Percentiles rank a stretch among this genome's conserved stretches.
Conservation (phyloP, 768 basidiomycete genomes). For the Trichaptum fuscoviolaceum region DNA sequence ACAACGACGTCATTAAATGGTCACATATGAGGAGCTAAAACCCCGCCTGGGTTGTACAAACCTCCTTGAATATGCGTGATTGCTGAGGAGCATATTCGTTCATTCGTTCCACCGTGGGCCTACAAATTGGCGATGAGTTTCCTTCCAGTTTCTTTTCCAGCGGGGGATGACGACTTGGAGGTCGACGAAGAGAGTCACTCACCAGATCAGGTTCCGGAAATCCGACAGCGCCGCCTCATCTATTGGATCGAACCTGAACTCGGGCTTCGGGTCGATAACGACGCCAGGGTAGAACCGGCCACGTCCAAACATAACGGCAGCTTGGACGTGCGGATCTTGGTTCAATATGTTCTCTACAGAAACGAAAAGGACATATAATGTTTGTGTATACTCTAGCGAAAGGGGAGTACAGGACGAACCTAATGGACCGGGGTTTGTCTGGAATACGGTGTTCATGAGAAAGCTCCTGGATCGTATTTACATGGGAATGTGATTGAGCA, state of each 20-base stretch:
- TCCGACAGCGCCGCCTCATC: constrained; percentile 24
- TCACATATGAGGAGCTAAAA: no score
- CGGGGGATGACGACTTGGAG: no score
- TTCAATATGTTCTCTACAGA: constrained; percentile 30
- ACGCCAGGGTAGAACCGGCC: no score
- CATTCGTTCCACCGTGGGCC: neutral
- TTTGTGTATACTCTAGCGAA: constrained; percentile 13
- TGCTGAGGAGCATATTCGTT: no score
- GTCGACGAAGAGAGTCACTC: neutral
- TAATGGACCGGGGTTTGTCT: constrained; percentile 32
- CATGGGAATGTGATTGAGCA: no score
- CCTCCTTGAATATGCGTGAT: constrained; percentile 2
- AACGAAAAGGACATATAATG: no score
- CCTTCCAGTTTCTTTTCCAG: no score
- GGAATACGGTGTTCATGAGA: neutral
- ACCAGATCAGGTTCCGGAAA: constrained; percentile 34
- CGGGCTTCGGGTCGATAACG: constrained; percentile 32
- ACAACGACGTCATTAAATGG: no score
- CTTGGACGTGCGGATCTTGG: no score
- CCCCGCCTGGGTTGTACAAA: constrained; percentile 30
- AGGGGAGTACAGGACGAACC: constrained; percentile 24
- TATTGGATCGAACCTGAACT: constrained; percentile 25
- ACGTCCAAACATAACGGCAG: no score
- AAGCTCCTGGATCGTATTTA: no score
- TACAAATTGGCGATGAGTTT: neutral